These are phyloP conservation scores for Colletotrichum higginsianum DNA, from an alignment of 2,329 filamentous ascomycete species.

Conservation along the genomic window DNA sequence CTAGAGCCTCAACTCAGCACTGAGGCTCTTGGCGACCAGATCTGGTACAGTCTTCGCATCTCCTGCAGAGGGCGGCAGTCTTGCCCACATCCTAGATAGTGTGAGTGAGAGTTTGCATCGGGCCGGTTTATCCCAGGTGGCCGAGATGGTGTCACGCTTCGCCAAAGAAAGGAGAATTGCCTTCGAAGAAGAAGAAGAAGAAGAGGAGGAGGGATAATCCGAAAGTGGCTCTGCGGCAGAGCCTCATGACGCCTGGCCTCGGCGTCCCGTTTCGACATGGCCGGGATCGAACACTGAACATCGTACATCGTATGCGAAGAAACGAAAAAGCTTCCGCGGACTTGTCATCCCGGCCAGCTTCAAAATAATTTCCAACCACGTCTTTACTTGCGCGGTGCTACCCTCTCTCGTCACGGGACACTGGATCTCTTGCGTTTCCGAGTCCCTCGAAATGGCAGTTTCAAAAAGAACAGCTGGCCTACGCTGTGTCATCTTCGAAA, in stretches of 20 bases:
- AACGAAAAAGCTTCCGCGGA: slow-evolving; percentile 32
- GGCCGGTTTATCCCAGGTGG: slow-evolving; percentile 3
- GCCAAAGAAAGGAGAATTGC: slow-evolving; percentile 4
- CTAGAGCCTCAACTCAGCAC: slow-evolving; percentile 28
- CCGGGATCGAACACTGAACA: slow-evolving; percentile 8
- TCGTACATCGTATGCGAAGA: slow-evolving; percentile 7
- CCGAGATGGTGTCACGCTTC: not conserved
- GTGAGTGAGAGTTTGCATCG: not conserved
- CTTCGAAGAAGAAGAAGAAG: not conserved
- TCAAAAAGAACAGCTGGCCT: slow-evolving; percentile 37
- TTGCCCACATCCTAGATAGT: not conserved
- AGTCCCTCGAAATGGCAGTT: not conserved
- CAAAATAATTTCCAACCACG: not conserved
- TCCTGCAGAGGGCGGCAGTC: not conserved
- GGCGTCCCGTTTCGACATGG: slow-evolving; percentile 27
- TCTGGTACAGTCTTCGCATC: slow-evolving; percentile 10
- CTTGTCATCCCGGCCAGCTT: slow-evolving; percentile 4
- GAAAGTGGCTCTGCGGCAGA: slow-evolving; percentile 3
- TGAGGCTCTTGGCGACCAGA: slow-evolving; percentile 15
- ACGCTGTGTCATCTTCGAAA: slow-evolving; percentile 34
- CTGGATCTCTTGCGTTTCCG: slow-evolving; percentile 17
- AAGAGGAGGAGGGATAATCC: not conserved
- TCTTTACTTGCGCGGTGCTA: not conserved
- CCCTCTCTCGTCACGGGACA: slow-evolving; percentile 3
- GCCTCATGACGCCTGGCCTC: not conserved